These are phyloP conservation scores for Phialophora chinensis DNA, from an alignment of 2,329 filamentous ascomycete species.

Conservation along the genomic window DNA sequence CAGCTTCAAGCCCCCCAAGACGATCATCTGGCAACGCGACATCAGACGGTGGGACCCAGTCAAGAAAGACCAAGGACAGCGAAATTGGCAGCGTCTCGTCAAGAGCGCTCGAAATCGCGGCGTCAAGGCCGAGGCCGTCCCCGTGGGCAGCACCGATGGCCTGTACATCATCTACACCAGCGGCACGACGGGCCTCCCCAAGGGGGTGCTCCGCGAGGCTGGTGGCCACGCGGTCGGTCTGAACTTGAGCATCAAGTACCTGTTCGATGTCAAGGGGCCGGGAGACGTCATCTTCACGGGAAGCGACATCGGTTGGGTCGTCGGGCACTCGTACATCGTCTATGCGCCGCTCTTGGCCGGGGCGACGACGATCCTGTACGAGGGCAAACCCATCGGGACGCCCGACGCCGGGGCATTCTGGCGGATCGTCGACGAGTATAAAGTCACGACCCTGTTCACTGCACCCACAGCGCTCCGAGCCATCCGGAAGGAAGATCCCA, in stretches of 20 bases:
- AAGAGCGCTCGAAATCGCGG: constrained; percentile 71
- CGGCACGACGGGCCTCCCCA: constrained; percentile 79
- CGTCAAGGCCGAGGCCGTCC: constrained; percentile 74
- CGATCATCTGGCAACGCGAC: constrained; percentile 84
- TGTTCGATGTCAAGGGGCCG: constrained; percentile 81
- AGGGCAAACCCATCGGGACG: constrained; percentile 92
- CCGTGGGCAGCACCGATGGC: constrained; percentile 76
- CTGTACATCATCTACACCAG: constrained; percentile 93
- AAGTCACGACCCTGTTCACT: constrained; percentile 80
- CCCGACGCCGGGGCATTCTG: constrained; percentile 88
- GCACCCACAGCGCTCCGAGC: constrained; percentile 86
- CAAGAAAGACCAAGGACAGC: constrained; percentile 69
- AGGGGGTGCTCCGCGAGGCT: constrained; percentile 81
- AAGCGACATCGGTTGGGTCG: constrained; percentile 88
- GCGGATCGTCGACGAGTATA: constrained; percentile 83
- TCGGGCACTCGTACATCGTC: constrained; percentile 84
- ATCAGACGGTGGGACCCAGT: constrained; percentile 75
- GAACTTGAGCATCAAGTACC: constrained; percentile 78
- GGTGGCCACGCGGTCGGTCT: constrained; percentile 87
- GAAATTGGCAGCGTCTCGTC: constrained; percentile 79
- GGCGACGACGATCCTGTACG: constrained; percentile 84
- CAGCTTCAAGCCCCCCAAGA: constrained; percentile 71
- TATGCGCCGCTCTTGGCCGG: constrained; percentile 86
- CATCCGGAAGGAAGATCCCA: constrained; percentile 83
- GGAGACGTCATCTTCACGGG: constrained; percentile 82